Evolutionary conservation across 2,329 filamentous ascomycete genomes (phyloP).

Genomic region (Thermothelomyces thermophilus): DNA sequence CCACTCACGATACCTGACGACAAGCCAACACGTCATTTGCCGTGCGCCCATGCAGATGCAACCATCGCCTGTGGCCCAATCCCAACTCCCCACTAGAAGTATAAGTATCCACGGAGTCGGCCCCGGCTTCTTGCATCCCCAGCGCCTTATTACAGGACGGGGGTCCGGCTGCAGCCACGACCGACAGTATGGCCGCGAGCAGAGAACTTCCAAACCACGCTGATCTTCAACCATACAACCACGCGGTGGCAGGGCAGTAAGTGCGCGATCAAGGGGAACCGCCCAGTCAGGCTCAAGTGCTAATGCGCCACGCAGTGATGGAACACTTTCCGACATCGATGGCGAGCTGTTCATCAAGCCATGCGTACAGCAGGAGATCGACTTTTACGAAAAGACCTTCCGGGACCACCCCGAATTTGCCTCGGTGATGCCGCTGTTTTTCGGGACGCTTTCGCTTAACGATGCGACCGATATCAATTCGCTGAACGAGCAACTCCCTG

Average conservation of each 20-base stretch:
- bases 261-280: slow-evolving; percentile 31
- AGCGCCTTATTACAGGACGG: not conserved
- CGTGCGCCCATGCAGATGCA: slow-evolving; percentile 16
- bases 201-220: slow-evolving; percentile 48
- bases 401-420: slow-evolving; percentile 65
- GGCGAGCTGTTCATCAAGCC: slow-evolving; percentile 92
- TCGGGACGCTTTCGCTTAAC: slow-evolving; percentile 71
- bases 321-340: slow-evolving; percentile 75
- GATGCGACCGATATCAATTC: slow-evolving; percentile 42
- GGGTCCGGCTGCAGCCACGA: not conserved
- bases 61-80: slow-evolving; percentile 3
- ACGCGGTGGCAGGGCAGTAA: slow-evolving; percentile 81
- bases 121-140: not conserved
- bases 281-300: slow-evolving; percentile 10
- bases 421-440: slow-evolving; percentile 74
- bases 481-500: slow-evolving; percentile 45
- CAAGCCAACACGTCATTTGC: not conserved
- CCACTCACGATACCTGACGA: not conserved
- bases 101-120: not conserved
- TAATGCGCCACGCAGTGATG: slow-evolving; percentile 55
- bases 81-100: slow-evolving; percentile 7
- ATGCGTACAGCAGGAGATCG: slow-evolving; percentile 76
- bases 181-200: slow-evolving; percentile 23
- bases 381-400: slow-evolving; percentile 75
- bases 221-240: slow-evolving; percentile 61